Base-by-base conservation (phyloP, 139 green algal species). In the Trebouxia sp. region DNA sequence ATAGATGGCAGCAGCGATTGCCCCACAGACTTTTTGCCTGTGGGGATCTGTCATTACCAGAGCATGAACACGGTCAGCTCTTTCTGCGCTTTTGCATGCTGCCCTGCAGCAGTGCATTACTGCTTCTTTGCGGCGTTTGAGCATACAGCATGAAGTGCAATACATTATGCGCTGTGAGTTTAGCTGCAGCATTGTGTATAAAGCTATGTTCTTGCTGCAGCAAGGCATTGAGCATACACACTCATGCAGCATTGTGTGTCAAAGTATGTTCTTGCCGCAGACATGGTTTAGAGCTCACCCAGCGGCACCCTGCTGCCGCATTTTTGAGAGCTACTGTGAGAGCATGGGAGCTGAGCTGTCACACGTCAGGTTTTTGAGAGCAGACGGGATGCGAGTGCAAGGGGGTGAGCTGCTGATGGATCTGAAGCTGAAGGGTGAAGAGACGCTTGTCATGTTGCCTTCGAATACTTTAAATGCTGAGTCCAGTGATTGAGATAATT, bases 271-370 rank as follows among this genome's bases (percentile, higher is more conserved):
- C 12, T 42, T 9, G 28, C 28, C 50, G 51, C 76, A 81, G 76
- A 65, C 45, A 26, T 58, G 28, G 24, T 35, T 81, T 17, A 32
- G 76, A 6, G 42, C 51, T 8, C 50, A 72, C 37, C 76, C 50
- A 24, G 50, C 41, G 37, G 37, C 76, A 32, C 38, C 35, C 0
- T 47, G 41, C 50, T 48, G 37, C 28, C 53, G 76, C 17, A n/a
- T 81, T 32, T 81, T 81, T 17, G 50, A 81, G 53, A 42, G 41
- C 26, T 81, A 67, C 53, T 72, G 50, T 43, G 35, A 81, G n/a
- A 81, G 51, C 9, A 47, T 72, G 76, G 76, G 76, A 28, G 35
- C 51, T 11, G 50, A 81, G 28, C 76, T 81, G 35, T 42, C 20
- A 12, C 38, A 47, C 4, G 50, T 81, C 50, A 70, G 50, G 22